These are phyloP conservation scores for Metarhizium brunneum DNA, from an alignment of 2,329 filamentous ascomycete species.

Conservation along the genomic window DNA sequence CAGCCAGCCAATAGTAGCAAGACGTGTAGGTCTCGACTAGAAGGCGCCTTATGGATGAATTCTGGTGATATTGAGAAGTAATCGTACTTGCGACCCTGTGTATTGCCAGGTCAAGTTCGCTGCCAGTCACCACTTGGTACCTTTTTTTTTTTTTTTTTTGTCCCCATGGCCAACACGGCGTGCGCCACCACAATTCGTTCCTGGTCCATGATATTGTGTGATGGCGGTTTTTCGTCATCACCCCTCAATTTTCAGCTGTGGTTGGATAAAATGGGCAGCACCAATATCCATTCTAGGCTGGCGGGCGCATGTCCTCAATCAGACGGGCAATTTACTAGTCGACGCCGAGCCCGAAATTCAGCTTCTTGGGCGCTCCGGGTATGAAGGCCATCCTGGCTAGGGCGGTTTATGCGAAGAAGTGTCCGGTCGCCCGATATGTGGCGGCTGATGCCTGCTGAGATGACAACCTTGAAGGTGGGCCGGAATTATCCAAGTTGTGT, in stretches of 20 bases:
- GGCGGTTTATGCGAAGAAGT: not conserved
- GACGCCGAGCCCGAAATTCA: not conserved
- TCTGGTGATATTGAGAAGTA: not conserved
- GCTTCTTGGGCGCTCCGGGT: not conserved
- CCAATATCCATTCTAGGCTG: not conserved
- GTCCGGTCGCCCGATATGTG: not conserved
- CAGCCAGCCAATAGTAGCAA: too few species aligned
- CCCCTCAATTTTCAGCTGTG: not conserved
- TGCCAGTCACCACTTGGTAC: not conserved
- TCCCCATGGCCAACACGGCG: too few species aligned
- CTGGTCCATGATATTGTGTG: not conserved
- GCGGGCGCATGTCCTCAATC: not conserved
- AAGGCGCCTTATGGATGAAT: not conserved
- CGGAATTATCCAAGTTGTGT: not conserved
- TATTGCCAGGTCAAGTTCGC: not conserved
- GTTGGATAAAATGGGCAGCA: not conserved
- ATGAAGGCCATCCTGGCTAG: not conserved
- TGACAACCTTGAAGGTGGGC: not conserved
- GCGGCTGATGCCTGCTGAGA: not conserved
- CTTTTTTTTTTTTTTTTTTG: too few species aligned
- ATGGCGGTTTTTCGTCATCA: not conserved
- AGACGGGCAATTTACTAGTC: too few species aligned
- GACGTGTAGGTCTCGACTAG: not conserved
- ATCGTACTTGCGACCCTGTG: not conserved
- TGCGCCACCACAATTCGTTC: constrained; percentile 1